phyloP scores from a whole-genome alignment of 805 yeast species.

The Zygotorulaspora danielsina region DNA sequence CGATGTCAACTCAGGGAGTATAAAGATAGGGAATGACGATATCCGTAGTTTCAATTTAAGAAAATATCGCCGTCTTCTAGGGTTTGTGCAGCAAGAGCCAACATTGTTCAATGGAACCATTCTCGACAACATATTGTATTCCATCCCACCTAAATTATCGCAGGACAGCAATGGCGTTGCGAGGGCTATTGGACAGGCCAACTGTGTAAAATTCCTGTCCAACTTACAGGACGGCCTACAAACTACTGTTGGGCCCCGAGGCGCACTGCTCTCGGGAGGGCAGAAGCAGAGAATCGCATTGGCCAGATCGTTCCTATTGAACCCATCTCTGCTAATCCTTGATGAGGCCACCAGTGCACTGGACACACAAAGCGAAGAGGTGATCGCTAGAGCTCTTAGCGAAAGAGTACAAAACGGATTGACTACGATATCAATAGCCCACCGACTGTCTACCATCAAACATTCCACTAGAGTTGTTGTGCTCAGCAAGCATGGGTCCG shows the following conservation, averaged over 20 bases:
- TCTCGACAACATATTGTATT: slow-evolving; percentile 78
- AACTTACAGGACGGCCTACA: slow-evolving; percentile 79
- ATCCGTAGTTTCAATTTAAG: slow-evolving; percentile 65
- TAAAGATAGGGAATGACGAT: slow-evolving; percentile 60
- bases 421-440: slow-evolving; percentile 88
- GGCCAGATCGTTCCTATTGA: slow-evolving; percentile 76
- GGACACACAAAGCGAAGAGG: slow-evolving; percentile 82
- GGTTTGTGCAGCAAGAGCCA: slow-evolving; percentile 94
- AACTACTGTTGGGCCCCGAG: slow-evolving; percentile 81
- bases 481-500: slow-evolving; percentile 65
- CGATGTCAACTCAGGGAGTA: slow-evolving; percentile 65
- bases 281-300: slow-evolving; percentile 91
- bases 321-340: slow-evolving; percentile 74
- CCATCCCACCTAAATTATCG: slow-evolving; percentile 45
- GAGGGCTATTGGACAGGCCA: slow-evolving; percentile 63
- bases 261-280: slow-evolving; percentile 89
- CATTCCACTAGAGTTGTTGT: slow-evolving; percentile 80
- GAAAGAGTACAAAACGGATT: slow-evolving; percentile 51
- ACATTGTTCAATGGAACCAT: slow-evolving; percentile 81
- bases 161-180: slow-evolving; percentile 56
- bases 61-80: slow-evolving; percentile 65
- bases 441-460: slow-evolving; percentile 80
- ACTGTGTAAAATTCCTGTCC: slow-evolving; percentile 62
- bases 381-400: slow-evolving; percentile 69
- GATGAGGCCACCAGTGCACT: slow-evolving; percentile 96